Conservation (phyloP, 2,329 filamentous ascomycete genomes). For the Ophiostoma australiae region DNA sequence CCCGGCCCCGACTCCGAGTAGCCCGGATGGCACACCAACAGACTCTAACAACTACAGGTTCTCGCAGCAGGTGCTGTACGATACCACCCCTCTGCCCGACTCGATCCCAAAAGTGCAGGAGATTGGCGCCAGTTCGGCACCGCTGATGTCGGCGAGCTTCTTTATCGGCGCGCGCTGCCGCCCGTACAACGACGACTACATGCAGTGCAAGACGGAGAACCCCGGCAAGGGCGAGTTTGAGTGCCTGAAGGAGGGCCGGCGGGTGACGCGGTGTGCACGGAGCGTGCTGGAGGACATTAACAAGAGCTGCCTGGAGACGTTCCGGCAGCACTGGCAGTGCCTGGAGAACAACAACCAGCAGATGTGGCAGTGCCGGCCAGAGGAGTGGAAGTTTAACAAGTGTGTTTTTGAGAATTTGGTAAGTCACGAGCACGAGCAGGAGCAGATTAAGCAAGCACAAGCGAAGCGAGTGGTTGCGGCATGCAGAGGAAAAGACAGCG, state of each 20-base stretch:
- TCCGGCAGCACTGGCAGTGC: constrained; percentile 91
- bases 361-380: constrained; percentile 86
- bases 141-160: constrained; percentile 84
- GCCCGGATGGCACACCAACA: not conserved
- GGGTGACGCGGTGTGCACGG: constrained; percentile 92
- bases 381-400: constrained; percentile 86
- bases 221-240: constrained; percentile 87
- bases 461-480: not conserved
- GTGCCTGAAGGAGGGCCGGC: constrained; percentile 92
- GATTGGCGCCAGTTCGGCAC: constrained; percentile 87
- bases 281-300: constrained; percentile 97
- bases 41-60: constrained; percentile 55
- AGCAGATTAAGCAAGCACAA: not conserved
- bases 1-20: not conserved
- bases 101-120: constrained; percentile 90
- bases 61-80: constrained; percentile 87
- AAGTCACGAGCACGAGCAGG: not conserved
- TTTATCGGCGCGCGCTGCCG: constrained; percentile 96
- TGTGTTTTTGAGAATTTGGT: constrained; percentile 97
- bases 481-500: not conserved
- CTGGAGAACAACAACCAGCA: constrained; percentile 97
- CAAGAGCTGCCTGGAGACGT: constrained; percentile 85
- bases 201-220: constrained; percentile 98
- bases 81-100: constrained; percentile 91
- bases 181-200: constrained; percentile 97